phyloP scores from a whole-genome alignment of 2,329 filamentous ascomycete genomes.

The Biscogniauxia marginata region DNA sequence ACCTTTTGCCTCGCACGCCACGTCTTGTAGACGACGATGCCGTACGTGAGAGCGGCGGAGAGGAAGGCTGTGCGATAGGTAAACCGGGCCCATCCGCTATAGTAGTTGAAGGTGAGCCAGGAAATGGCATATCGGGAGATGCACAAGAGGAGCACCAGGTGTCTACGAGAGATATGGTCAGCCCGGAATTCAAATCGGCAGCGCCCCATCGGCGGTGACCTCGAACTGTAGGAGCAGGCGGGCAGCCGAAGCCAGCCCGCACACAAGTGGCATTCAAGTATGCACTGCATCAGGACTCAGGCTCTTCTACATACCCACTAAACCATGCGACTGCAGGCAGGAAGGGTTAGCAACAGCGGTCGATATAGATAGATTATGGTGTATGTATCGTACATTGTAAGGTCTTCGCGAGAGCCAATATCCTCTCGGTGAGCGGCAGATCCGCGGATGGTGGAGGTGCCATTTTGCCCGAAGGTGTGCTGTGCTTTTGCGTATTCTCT shows the following conservation, averaged over 20 bases:
- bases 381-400: constrained; percentile 71
- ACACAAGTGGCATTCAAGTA: constrained; percentile 2
- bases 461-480: constrained; percentile 49
- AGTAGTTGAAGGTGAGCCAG: constrained; percentile 86
- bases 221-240: constrained; percentile 3
- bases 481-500: too few species aligned
- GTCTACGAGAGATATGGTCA: constrained; percentile 51
- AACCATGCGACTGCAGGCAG: constrained; percentile 69
- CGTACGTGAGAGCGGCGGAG: constrained; percentile 87
- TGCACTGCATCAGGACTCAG: constrained; percentile 9
- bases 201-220: too few species aligned
- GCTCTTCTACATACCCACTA: constrained; percentile 66
- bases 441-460: constrained; percentile 71
- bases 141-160: constrained; percentile 80
- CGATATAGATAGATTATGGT: constrained; percentile 21
- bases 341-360: constrained; percentile 33
- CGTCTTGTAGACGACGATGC: constrained; percentile 98
- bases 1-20: constrained; percentile 81
- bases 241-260: constrained; percentile 1
- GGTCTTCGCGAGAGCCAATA: constrained; percentile 79
- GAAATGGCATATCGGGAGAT: constrained; percentile 82
- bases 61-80: constrained; percentile 90
- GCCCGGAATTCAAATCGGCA: constrained; percentile 4
- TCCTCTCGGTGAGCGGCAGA: constrained; percentile 70
- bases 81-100: constrained; percentile 72